Conservation (phyloP, 257 asterid genomes). For the Lavandula angustifolia region DNA sequence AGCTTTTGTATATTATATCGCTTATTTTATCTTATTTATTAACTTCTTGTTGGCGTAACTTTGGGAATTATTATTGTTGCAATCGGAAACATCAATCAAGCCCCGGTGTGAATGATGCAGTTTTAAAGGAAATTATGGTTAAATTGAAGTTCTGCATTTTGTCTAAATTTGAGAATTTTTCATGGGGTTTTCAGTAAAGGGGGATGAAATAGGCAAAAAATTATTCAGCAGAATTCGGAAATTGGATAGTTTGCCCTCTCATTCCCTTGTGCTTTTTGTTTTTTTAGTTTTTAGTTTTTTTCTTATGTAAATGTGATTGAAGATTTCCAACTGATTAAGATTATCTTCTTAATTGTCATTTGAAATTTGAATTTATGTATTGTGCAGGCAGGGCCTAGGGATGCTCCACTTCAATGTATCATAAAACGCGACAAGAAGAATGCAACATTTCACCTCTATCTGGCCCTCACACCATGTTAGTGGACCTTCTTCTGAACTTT, state of each 20-base stretch:
- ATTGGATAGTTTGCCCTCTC: background rate
- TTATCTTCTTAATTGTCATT: background rate
- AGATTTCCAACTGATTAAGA: slow-evolving; percentile 1
- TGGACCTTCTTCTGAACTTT: slow-evolving; percentile 23
- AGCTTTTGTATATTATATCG: background rate
- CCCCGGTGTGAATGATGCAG: background rate
- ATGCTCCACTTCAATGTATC: slow-evolving; percentile 73
- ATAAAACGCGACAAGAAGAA: slow-evolving; percentile 95
- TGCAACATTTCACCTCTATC: slow-evolving; percentile 69
- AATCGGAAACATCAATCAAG: background rate
- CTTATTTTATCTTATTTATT: background rate
- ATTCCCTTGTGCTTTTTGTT: background rate
- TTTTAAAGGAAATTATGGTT: slow-evolving; percentile 6
- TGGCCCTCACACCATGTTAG: slow-evolving; percentile 87
- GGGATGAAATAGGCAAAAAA: background rate
- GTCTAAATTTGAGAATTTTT: background rate
- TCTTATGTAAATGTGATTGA: background rate
- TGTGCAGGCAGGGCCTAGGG: slow-evolving; percentile 92
- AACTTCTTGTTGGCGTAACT: background rate
- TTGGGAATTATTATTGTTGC: slow-evolving; percentile 22
- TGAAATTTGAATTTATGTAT: slow-evolving; percentile 18
- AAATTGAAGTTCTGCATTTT: slow-evolving; percentile 5
- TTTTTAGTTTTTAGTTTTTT: background rate
- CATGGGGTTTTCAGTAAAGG: background rate
- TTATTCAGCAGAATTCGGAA: background rate